Conservation (phyloP, 169 alveolate genomes). For the Blepharisma undulans region DNA sequence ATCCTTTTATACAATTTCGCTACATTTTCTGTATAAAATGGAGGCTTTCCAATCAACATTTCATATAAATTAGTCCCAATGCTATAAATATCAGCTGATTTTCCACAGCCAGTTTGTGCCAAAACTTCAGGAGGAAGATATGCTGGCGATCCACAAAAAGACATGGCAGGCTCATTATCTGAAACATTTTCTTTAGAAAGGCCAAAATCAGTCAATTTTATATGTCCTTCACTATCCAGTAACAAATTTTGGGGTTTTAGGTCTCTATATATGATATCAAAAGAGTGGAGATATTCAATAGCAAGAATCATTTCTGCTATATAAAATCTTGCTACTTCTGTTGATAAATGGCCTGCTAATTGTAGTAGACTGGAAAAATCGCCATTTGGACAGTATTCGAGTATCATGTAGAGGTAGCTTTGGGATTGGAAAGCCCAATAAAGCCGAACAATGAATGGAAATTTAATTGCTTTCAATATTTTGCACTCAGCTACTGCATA, state of each 20-base stretch:
- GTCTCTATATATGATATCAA: conserved; percentile 83
- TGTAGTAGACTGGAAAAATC: conserved; percentile 76
- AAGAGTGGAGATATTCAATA: conserved; percentile 74
- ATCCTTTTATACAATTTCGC: not conserved
- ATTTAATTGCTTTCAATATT: conserved; percentile 64
- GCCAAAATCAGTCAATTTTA: conserved; percentile 2
- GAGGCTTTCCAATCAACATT: conserved; percentile 82
- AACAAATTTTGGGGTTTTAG: conserved; percentile 85
- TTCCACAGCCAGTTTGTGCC: conserved; percentile 72
- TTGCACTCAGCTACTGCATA: conserved; percentile 57
- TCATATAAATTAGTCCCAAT: conserved; percentile 85
- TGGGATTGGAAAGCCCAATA: conserved; percentile 77
- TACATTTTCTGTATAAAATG: conserved; percentile 60
- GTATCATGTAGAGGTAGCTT: conserved; percentile 50
- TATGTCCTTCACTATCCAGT: conserved; percentile 79
- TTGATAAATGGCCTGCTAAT: conserved; percentile 46
- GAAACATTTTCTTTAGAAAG: conserved; percentile 15
- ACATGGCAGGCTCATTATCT: not conserved
- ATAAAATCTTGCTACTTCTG: conserved; percentile 74
- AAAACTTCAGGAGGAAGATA: conserved; percentile 60
- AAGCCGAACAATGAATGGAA: conserved; percentile 68
- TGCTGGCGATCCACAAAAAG: conserved; percentile 18
- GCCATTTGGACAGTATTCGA: conserved; percentile 84
- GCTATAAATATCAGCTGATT: conserved; percentile 86
- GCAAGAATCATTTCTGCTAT: conserved; percentile 81